Evolutionary conservation across 2,329 filamentous ascomycete species (phyloP).

Genomic region (Pseudogymnoascus sp.): DNA sequence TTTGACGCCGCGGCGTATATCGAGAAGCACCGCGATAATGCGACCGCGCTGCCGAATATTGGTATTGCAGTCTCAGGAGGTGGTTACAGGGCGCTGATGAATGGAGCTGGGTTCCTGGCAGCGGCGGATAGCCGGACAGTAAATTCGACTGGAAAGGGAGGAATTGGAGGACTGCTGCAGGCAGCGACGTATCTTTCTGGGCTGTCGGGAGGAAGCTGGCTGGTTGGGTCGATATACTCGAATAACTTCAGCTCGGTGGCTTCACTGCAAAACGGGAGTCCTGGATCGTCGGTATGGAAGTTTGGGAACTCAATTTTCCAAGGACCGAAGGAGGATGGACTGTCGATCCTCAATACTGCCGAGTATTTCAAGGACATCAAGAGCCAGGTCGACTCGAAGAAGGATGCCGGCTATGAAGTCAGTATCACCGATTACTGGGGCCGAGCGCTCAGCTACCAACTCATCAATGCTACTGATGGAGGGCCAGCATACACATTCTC

Average conservation of each 20-base stretch:
- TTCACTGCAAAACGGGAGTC: conserved; percentile 41
- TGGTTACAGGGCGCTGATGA: conserved; percentile 80
- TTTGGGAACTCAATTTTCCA: conserved; percentile 55
- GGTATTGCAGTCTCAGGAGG: conserved; percentile 75
- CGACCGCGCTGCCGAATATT: conserved; percentile 56
- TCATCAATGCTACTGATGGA: conserved; percentile 69
- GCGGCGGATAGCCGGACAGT: conserved; percentile 71
- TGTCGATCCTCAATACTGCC: conserved; percentile 47
- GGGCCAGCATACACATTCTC: conserved; percentile 76
- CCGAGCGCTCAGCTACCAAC: conserved; percentile 76
- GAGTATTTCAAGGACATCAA: conserved; percentile 57
- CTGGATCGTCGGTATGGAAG: conserved; percentile 48
- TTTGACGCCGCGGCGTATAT: conserved; percentile 75
- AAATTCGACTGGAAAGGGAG: conserved; percentile 53
- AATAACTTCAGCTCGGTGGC: conserved; percentile 71
- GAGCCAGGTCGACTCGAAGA: conserved; percentile 53
- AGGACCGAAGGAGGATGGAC: conserved; percentile 43
- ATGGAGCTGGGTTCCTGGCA: conserved; percentile 70
- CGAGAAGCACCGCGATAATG: conserved; percentile 47
- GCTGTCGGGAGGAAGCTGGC: conserved; percentile 76
- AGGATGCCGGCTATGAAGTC: conserved; percentile 56
- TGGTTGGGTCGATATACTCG: conserved; percentile 71
- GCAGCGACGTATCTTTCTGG: conserved; percentile 73
- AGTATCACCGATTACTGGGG: conserved; percentile 91
- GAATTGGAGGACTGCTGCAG: conserved; percentile 76